Evolutionary conservation across 108 stramenopile genomes (phyloP).

Genomic region (Seminavis robusta): DNA sequence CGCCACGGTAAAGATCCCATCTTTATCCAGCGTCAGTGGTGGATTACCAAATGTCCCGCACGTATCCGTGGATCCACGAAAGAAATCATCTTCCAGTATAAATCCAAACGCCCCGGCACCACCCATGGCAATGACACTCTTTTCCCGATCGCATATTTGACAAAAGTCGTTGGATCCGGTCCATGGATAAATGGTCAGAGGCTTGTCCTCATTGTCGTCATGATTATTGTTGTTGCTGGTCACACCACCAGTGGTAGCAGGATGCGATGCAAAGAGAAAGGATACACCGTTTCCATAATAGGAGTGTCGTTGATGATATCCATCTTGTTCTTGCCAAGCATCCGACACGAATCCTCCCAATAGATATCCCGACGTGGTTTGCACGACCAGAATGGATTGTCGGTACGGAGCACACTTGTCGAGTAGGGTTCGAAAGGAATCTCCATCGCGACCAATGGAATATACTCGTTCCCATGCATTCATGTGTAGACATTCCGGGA

Average conservation of each 20-base stretch:
- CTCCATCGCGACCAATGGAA: conserved; percentile 34
- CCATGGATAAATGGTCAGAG: conserved; percentile 25
- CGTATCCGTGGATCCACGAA: conserved; percentile 22
- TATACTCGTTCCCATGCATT: conserved; percentile 30
- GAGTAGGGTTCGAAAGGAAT: conserved; percentile 28
- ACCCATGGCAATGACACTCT: conserved; percentile 27
- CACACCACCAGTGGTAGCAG: neutral
- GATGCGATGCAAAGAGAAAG: conserved; percentile 29
- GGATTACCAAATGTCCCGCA: conserved; percentile 41
- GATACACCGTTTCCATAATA: conserved; percentile 33
- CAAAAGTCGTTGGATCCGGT: conserved; percentile 38
- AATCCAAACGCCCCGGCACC: conserved; percentile 41
- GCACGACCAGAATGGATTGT: conserved; percentile 24
- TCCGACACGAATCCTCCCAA: conserved; percentile 38
- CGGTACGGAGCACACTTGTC: conserved; percentile 3
- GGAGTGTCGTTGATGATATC: neutral
- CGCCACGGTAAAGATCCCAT: conserved; percentile 26
- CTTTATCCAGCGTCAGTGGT: conserved; percentile 13
- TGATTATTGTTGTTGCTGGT: neutral
- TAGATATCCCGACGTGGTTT: conserved; percentile 26
- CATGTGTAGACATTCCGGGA: conserved; percentile 14
- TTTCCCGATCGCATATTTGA: conserved; percentile 31
- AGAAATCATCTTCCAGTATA: conserved; percentile 25
- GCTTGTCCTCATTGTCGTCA: neutral
- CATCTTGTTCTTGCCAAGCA: conserved; percentile 20